A percentile compares a stretch with the other conserved stretches of the same genome.
Conservation (phyloP, 495 filamentous ascomycete genomes). For the Tuber aestivum region DNA sequence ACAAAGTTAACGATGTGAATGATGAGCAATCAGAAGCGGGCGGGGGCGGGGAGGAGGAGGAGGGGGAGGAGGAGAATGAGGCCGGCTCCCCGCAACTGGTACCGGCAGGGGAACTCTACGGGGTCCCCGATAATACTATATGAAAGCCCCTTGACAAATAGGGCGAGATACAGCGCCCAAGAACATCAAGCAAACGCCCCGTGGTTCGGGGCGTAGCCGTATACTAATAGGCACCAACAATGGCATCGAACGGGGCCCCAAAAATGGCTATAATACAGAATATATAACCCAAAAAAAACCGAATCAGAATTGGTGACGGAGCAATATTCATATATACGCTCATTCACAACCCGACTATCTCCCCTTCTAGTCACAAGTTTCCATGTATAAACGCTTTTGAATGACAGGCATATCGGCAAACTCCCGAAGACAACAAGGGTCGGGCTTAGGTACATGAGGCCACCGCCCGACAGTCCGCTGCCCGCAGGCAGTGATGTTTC, state of each 20-base stretch:
- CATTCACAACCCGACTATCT: neutral
- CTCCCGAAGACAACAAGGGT: neutral
- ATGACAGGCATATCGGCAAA: neutral
- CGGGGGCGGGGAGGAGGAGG: neutral
- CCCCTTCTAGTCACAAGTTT: neutral
- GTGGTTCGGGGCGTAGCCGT: neutral
- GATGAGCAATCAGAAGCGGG: neutral
- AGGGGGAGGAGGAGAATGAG: neutral
- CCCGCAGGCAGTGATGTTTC: neutral
- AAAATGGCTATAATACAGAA: neutral
- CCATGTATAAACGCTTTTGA: neutral
- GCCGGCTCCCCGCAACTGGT: neutral
- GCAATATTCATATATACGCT: neutral
- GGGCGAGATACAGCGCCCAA: neutral
- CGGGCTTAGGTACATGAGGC: neutral
- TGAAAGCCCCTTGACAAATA: neutral
- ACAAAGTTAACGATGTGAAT: neutral
- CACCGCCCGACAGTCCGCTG: neutral
- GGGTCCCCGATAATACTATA: neutral
- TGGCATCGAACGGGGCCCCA: neutral
- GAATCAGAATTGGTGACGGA: neutral
- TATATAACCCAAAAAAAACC: neutral
- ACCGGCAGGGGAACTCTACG: neutral
- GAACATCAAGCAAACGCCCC: neutral
- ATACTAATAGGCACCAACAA: neutral